A percentile compares a stretch with the other conserved stretches of the same genome.
Conservation (phyloP, 1,284 basidiomycete genomes). For the Melampsora abietis-canadensis region DNA sequence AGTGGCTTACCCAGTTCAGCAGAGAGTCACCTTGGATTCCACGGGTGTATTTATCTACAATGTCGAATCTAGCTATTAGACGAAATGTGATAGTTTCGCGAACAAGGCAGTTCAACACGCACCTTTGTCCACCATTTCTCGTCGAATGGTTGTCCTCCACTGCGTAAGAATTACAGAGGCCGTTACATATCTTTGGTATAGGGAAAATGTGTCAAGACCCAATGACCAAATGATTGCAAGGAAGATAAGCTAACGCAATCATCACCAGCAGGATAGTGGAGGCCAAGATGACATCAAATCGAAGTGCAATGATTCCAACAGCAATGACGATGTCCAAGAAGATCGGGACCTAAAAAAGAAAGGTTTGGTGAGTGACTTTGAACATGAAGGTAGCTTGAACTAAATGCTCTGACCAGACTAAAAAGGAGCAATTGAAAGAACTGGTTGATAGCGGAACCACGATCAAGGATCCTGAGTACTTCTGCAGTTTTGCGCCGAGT, state of each 20-base stretch:
- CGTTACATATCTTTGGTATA: conserved; percentile 45
- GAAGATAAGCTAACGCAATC: conserved; percentile 28
- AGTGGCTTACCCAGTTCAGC: conserved; percentile 55
- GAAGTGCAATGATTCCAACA: conserved; percentile 37
- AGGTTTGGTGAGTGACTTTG: conserved; percentile 12
- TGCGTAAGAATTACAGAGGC: conserved; percentile 60
- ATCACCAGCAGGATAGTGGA: conserved; percentile 31
- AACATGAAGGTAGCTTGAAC: conserved; percentile 53
- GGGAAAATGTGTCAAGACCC: conserved; percentile 22
- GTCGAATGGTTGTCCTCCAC: conserved; percentile 63
- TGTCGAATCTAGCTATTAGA: not conserved
- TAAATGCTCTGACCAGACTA: conserved; percentile 20
- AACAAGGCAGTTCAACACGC: not conserved
- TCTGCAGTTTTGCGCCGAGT: conserved; percentile 68
- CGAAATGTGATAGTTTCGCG: not conserved
- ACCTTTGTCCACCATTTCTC: conserved; percentile 47
- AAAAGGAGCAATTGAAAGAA: conserved; percentile 39
- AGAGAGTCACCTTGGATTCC: conserved; percentile 37
- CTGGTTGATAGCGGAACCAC: conserved; percentile 60
- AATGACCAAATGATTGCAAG: conserved; percentile 43
- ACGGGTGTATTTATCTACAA: conserved; percentile 39
- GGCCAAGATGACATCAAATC: conserved; percentile 40
- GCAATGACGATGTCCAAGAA: conserved; percentile 40
- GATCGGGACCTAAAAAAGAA: conserved; percentile 21
- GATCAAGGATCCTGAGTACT: conserved; percentile 65